Base-by-base conservation (phyloP, 176 grass and related monocot species). In the Echinochloa phyllopogon region DNA sequence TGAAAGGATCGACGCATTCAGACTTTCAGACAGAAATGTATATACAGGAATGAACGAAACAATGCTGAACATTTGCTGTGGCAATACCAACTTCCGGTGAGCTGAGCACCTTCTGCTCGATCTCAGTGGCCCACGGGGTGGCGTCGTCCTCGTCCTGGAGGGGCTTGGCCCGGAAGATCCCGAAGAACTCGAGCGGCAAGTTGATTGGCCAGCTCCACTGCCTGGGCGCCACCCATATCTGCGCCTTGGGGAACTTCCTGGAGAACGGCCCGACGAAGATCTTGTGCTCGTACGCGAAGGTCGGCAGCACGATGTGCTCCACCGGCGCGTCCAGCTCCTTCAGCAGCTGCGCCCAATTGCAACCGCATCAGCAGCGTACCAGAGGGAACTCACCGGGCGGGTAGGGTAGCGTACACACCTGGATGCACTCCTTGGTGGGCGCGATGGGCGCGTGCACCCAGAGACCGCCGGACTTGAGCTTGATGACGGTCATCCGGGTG, bases 261-360 rank as follows among this genome's bases (percentile, higher is more conserved):
- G 96, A 95, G 80, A 98, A 98, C 14, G 96, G 96, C 2, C 96
- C 96, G 2, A 95, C 89, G 77, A 98, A 98, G 88, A 98, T 87
- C 77, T 98, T 98, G 86, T 98, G 93, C 83, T 98, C 96, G 92
- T 98, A 98, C 11, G 96, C 96, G 92, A 98, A 98, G 59, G 96
- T 98, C 6, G 96, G 96, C 58, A 98, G 91, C 33, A 98, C 82
- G 82, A 98, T 92, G 91, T 95, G 67, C 87, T 95, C 96, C 69
- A 98, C 91, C 85, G 96, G 96, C 72, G 96, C 91, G 70, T 92
- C 91, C 85, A 98, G 85, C 84, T 98, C 93, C 83, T 92, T 98
- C 42, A 98, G 87, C 23, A 95, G 87, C 96, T 98, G 86, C 51
- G 6, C 6, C 8, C 33, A 42, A 66, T 41, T 21, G 6, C 25